These are phyloP conservation scores for Aegilops sharonensis DNA, from an alignment of 176 grass and related monocot species.

Conservation along the genomic window DNA sequence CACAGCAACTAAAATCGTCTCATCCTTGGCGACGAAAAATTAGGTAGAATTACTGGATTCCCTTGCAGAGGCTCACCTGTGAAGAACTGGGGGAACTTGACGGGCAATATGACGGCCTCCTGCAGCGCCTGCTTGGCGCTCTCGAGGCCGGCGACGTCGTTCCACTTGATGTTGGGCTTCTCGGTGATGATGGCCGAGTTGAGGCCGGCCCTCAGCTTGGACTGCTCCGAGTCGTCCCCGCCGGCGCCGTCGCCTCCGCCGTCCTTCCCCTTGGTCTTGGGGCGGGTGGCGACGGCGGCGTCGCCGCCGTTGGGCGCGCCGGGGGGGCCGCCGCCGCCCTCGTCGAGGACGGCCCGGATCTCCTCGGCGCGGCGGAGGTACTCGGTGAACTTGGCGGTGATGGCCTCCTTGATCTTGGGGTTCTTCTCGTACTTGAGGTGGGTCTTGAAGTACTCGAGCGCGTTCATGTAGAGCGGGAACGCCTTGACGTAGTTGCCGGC, in stretches of 20 bases:
- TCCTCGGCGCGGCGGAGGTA: constrained; percentile 98
- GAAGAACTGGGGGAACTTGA: constrained; percentile 99
- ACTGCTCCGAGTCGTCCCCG: constrained; percentile 85
- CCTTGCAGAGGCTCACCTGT: constrained; percentile 50
- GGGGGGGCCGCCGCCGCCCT: constrained; percentile 54
- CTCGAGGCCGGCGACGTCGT: constrained; percentile 88
- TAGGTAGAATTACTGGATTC: background rate
- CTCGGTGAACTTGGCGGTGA: constrained; percentile 97
- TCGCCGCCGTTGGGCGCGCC: constrained; percentile 61
- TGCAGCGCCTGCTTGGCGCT: constrained; percentile 96
- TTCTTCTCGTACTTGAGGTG: constrained; percentile 99
- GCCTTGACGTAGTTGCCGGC: constrained; percentile 97
- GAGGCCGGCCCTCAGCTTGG: constrained; percentile 81
- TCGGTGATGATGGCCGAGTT: constrained; percentile 94
- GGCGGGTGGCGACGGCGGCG: constrained; percentile 72
- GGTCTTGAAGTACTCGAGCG: constrained; percentile 96
- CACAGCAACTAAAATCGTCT: background rate
- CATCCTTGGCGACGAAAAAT: background rate
- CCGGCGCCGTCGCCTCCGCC: constrained; percentile 60
- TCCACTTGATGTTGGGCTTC: constrained; percentile 99
- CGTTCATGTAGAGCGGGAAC: constrained; percentile 98
- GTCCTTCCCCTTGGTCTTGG: constrained; percentile 96
- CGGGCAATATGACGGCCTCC: constrained; percentile 94
- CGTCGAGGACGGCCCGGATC: constrained; percentile 91
- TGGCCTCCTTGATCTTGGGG: constrained; percentile 97